Evolutionary conservation across 129 eudicot genomes (phyloP).

Genomic region (Flaveria trinervia): DNA sequence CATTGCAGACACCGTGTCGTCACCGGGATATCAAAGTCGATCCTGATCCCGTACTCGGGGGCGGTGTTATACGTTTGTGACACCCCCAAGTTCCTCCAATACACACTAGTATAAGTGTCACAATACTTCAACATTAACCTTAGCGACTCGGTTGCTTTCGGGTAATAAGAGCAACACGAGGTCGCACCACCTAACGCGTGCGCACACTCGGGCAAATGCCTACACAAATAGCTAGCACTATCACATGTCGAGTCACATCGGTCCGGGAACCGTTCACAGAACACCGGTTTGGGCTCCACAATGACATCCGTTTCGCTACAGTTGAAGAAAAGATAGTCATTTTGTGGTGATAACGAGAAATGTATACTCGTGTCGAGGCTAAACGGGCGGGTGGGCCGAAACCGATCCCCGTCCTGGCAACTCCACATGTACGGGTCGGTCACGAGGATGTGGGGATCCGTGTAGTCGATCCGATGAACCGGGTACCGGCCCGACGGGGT

Average conservation of each 20-base stretch:
- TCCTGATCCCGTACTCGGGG: slow-evolving; percentile 85
- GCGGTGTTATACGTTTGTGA: slow-evolving; percentile 52
- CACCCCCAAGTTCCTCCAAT: slow-evolving; percentile 82
- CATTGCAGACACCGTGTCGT: slow-evolving; percentile 74
- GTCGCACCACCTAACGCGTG: slow-evolving; percentile 42
- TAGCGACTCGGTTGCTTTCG: slow-evolving; percentile 80
- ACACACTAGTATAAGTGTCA: slow-evolving; percentile 73
- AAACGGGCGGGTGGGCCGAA: slow-evolving; percentile 69
- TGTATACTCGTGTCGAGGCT: slow-evolving; percentile 86
- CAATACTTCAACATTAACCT: slow-evolving; percentile 86
- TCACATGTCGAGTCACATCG: slow-evolving; percentile 86
- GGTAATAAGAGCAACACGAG: slow-evolving; percentile 91
- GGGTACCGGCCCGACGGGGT: slow-evolving; percentile 88
- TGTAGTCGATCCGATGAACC: slow-evolving; percentile 49
- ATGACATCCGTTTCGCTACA: slow-evolving; percentile 69
- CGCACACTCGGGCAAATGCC: slow-evolving; percentile 71
- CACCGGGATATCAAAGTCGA: slow-evolving; percentile 85
- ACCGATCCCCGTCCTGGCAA: slow-evolving; percentile 62
- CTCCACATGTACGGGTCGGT: slow-evolving; percentile 84
- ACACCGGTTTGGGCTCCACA: slow-evolving; percentile 71
- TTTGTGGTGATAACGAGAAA: slow-evolving; percentile 60
- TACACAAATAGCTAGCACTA: slow-evolving; percentile 76
- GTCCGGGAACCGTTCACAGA: slow-evolving; percentile 83
- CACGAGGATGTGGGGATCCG: slow-evolving; percentile 80
- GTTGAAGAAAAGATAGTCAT: slow-evolving; percentile 89